These are phyloP conservation scores for Boletus tomentosulus DNA, from an alignment of 768 basidiomycete species.

Conservation along the genomic window DNA sequence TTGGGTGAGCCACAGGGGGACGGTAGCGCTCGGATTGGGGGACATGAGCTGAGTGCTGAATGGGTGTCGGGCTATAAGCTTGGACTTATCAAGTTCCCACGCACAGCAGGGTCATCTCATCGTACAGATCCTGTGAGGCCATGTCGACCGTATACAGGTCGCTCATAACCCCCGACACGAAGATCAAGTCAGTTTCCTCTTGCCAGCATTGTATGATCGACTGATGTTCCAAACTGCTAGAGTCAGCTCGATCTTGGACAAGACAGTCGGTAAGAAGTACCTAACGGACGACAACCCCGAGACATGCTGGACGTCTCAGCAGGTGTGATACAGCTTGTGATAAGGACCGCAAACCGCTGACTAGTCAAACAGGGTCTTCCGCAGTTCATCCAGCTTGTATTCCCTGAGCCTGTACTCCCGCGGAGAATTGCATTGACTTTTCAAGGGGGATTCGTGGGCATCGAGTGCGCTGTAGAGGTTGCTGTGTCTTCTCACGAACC, in stretches of 20 bases:
- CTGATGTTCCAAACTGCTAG: conserved; percentile 33
- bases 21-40: not conserved
- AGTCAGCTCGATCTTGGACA: conserved; percentile 79
- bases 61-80: not conserved
- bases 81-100: conserved; percentile 12
- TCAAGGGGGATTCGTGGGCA: conserved; percentile 84
- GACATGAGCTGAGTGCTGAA: conserved; percentile 7
- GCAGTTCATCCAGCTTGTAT: conserved; percentile 68
- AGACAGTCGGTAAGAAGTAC: conserved; percentile 64
- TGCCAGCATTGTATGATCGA: conserved; percentile 14
- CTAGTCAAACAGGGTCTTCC: conserved; percentile 57
- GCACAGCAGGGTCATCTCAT: conserved; percentile 4
- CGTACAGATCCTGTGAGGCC: not conserved
- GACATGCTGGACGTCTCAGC: conserved; percentile 84
- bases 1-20: conserved; percentile 17
- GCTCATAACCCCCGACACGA: conserved; percentile 23
- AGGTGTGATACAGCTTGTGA: conserved; percentile 39
- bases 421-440: conserved; percentile 61
- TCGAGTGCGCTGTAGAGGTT: conserved; percentile 50
- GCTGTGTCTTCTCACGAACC: conserved; percentile 29
- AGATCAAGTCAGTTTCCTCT: conserved; percentile 38
- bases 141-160: conserved; percentile 22
- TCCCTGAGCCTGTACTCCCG: conserved; percentile 50
- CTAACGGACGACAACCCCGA: conserved; percentile 68
- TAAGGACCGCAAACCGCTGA: conserved; percentile 7